Evolutionary conservation across 2,329 filamentous ascomycete species (phyloP), one percentile per base, ranked within the genome.

Genomic region (Colletotrichum lini): DNA sequence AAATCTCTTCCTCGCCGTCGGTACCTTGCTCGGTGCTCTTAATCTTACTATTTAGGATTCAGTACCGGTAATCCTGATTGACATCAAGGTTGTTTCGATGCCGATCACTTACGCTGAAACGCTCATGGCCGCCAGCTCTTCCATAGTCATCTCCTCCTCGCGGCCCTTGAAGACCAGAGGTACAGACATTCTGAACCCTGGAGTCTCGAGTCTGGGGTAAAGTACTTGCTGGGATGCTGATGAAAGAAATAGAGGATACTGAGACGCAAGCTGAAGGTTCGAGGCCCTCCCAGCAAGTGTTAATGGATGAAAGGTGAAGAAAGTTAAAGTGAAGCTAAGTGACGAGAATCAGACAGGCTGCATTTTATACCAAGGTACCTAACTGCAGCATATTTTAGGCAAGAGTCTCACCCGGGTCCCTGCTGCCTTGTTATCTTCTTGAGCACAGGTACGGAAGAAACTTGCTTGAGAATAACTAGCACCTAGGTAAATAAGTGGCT

Each of bases 181-280:
- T 62, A 30, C 74, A 69, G 38, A 76, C 75, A 76, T 71, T 16
- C 13, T 5, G n/a, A 42, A 3, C 6, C 5, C 7, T 38, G 30
- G 18, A 5, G n/a, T n/a, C 42, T 21, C 6, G 1, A 23, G 54
- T 16, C 42, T 16, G 12, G 12, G 54, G 13, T 6, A 42, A 18
- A 40, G n/a, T 23, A 23, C n/a, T 10, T 38, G 7, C 4, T 15
- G 35, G 8, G 7, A 18, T 44, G 35, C 12, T 23, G 53, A 2
- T 13, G 12, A 18, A 42, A 42, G 35, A 18, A 16, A 8, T 9
- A 18, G n/a, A 16, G 21, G 35, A n/a, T 18, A 21, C n/a, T n/a
- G 4, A 6, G n/a, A 7, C n/a, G 53, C 35, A 15, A 23, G 18
- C 10, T 15, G 15, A 21, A 21, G 53, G n/a, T n/a, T 57, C 7